Evolutionary conservation across 805 yeast species (phyloP).

Genomic region (Candida boleticola): DNA sequence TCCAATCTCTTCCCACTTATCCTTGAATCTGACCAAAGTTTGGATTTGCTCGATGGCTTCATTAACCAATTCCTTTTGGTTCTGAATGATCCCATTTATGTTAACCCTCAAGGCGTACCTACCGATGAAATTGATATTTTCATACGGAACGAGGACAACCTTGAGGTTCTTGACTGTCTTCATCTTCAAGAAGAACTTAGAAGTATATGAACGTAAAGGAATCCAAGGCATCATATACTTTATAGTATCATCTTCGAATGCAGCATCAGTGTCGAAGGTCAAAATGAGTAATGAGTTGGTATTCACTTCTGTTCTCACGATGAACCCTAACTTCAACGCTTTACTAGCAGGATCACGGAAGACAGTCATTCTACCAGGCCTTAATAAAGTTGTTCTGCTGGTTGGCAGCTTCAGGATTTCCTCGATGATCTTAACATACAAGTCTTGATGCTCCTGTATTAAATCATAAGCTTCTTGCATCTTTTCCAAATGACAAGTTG

Average conservation of each 20-base stretch:
- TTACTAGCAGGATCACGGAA: conserved; percentile 47
- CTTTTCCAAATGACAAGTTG: conserved; percentile 36
- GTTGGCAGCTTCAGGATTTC: conserved; percentile 48
- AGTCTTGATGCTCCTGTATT: conserved; percentile 44
- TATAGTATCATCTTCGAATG: conserved; percentile 21
- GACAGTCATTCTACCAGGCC: conserved; percentile 55
- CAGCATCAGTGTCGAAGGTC: conserved; percentile 44
- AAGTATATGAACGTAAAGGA: conserved; percentile 31
- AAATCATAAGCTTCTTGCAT: conserved; percentile 45
- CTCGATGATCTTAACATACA: conserved; percentile 45
- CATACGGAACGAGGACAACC: conserved; percentile 39
- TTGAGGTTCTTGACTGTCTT: conserved; percentile 30
- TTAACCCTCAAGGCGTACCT: conserved; percentile 31
- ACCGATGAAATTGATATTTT: conserved; percentile 44
- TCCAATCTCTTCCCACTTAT: conserved; percentile 42
- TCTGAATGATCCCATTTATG: conserved; percentile 34
- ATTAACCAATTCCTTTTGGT: conserved; percentile 31
- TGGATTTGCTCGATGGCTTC: conserved; percentile 36
- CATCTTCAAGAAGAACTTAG: conserved; percentile 35
- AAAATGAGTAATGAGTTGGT: conserved; percentile 35
- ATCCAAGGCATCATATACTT: conserved; percentile 34
- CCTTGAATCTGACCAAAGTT: conserved; percentile 34
- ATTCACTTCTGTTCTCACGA: conserved; percentile 42
- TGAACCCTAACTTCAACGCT: conserved; percentile 49
- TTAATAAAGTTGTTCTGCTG: conserved; percentile 45